phyloP scores from a whole-genome alignment of 1,139 yeast species.

The Meyerozyma athensensis region DNA sequence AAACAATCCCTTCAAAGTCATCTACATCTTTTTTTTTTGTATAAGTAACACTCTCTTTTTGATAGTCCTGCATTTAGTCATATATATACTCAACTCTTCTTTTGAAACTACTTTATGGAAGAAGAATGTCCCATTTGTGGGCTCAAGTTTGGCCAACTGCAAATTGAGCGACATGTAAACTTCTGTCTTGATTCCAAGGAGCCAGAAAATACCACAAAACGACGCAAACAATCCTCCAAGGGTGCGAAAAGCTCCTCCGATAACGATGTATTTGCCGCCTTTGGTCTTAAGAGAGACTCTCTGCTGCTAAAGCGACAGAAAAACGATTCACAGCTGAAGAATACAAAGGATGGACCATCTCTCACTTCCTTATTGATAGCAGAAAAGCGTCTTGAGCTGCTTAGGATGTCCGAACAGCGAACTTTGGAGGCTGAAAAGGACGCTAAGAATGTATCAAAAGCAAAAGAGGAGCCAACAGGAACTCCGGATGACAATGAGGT shows the following conservation, averaged over 20 bases:
- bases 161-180: slow-evolving; percentile 14
- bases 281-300: slow-evolving; percentile 12
- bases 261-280: slow-evolving; percentile 11
- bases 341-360: background rate
- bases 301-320: slow-evolving; percentile 1
- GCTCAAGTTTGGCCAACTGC: slow-evolving; percentile 8
- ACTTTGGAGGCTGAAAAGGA: background rate
- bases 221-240: slow-evolving; percentile 1
- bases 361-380: background rate
- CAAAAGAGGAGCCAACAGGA: background rate
- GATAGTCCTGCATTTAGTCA: no score
- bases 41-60: no score
- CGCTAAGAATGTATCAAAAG: background rate
- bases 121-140: slow-evolving; percentile 13
- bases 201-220: background rate
- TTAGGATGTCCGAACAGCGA: background rate
- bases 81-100: no score
- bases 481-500: background rate
- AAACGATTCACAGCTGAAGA: background rate
- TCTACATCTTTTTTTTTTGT: no score
- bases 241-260: background rate
- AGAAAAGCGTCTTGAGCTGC: background rate
- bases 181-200: slow-evolving; percentile 12
- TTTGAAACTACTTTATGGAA: slow-evolving; percentile 5
- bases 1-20: no score